A percentile compares a stretch with the other conserved stretches of the same genome.
phyloP scores from a whole-genome alignment of 192 early-diverging fungal genomes.

The Backusella mclennaniae region DNA sequence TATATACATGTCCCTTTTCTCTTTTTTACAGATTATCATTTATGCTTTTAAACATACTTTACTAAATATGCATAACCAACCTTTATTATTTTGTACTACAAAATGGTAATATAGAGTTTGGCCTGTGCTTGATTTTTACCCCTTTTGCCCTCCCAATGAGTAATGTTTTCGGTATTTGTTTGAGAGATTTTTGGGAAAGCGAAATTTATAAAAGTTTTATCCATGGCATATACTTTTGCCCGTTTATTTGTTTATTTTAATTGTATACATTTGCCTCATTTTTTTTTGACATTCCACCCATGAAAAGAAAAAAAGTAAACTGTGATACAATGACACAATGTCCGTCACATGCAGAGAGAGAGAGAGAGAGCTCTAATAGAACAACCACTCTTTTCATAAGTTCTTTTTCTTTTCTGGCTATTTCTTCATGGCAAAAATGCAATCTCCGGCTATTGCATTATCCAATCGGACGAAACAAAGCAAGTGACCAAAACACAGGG shows the following conservation, averaged over 20 bases:
- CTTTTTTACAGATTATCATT: neutral
- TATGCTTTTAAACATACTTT: neutral
- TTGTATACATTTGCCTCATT: neutral
- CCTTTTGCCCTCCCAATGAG: neutral
- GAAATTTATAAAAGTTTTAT: neutral
- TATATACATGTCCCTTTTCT: neutral
- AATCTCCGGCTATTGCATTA: neutral
- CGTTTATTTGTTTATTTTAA: neutral
- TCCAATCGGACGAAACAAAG: neutral
- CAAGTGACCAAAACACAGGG: neutral
- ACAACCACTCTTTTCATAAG: neutral
- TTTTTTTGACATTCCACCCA: neutral
- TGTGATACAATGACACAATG: neutral
- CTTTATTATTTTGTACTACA: neutral
- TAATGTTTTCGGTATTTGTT: neutral
- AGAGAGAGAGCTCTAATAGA: neutral
- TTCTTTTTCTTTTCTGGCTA: neutral
- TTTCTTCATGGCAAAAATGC: neutral
- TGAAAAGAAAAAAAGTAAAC: neutral
- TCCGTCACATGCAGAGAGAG: neutral
- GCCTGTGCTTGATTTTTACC: neutral
- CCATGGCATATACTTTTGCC: neutral
- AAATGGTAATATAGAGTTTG: neutral
- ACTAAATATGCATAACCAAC: neutral
- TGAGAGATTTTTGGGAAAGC: neutral